Percentiles rank a stretch among this genome's conserved stretches.
Conservation (phyloP, 2,329 filamentous ascomycete genomes). For the Xylaria multiplex region DNA sequence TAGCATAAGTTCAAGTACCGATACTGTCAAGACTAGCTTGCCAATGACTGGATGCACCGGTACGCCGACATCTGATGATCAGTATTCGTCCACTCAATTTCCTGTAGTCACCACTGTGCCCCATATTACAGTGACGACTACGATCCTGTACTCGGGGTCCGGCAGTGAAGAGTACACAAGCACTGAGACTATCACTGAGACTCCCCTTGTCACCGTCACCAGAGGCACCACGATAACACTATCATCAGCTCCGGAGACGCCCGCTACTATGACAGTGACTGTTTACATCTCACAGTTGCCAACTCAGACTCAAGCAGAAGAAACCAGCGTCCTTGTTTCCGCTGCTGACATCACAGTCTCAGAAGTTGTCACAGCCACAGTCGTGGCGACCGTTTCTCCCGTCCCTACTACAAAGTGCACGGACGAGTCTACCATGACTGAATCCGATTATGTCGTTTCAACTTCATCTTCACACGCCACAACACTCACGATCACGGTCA, state of each 20-base stretch:
- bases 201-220: constrained; percentile 28
- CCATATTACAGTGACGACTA: constrained; percentile 26
- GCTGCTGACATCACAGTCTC: constrained; percentile 1
- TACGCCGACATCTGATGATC: background rate
- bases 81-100: constrained; percentile 7
- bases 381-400: constrained; percentile 27
- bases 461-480: constrained; percentile 5
- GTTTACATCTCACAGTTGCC: constrained; percentile 14
- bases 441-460: background rate
- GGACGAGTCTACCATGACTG: constrained; percentile 3
- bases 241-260: background rate
- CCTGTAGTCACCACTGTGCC: constrained; percentile 1
- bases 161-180: constrained; percentile 23
- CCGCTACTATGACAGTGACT: constrained; percentile 26
- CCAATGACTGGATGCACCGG: background rate
- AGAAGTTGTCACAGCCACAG: constrained; percentile 16
- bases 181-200: constrained; percentile 36
- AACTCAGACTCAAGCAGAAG: constrained; percentile 22
- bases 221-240: constrained; percentile 24
- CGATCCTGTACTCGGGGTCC: constrained; percentile 13
- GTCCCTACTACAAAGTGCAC: constrained; percentile 19
- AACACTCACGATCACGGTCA: constrained; percentile 24
- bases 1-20: background rate
- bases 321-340: constrained; percentile 13
- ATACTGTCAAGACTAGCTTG: background rate